Conservation (phyloP, 2,329 filamentous ascomycete species). For the Fusarium albidum region DNA sequence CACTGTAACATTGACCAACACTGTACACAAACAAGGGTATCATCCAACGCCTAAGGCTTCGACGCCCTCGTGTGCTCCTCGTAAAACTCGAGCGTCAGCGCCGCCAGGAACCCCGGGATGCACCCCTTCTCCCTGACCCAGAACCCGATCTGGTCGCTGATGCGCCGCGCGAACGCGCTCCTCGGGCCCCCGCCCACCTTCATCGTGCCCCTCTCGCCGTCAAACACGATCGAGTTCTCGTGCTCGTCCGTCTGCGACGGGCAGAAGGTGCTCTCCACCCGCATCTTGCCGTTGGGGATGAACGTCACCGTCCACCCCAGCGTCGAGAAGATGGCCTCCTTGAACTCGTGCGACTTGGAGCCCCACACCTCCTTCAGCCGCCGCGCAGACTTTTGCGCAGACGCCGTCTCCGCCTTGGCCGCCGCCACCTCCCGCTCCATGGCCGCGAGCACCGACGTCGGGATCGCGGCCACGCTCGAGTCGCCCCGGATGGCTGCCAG, state of each 20-base stretch:
- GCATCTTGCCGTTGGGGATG: slow-evolving; percentile 95
- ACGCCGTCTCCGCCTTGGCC: slow-evolving; percentile 71
- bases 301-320: slow-evolving; percentile 96
- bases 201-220: slow-evolving; percentile 95
- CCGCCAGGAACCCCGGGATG: slow-evolving; percentile 91
- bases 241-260: slow-evolving; percentile 74
- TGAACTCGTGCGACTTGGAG: slow-evolving; percentile 91
- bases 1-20: too few relatives aligned
- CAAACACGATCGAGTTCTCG: slow-evolving; percentile 81
- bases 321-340: slow-evolving; percentile 90
- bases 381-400: slow-evolving; percentile 82
- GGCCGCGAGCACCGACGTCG: slow-evolving; percentile 77
- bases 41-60: slow-evolving; percentile 20
- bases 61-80: slow-evolving; percentile 64
- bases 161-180: slow-evolving; percentile 85
- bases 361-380: slow-evolving; percentile 94
- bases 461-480: slow-evolving; percentile 70
- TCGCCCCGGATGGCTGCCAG: slow-evolving; percentile 71
- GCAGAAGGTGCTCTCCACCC: slow-evolving; percentile 86
- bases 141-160: slow-evolving; percentile 87
- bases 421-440: slow-evolving; percentile 79
- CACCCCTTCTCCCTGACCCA: slow-evolving; percentile 96
- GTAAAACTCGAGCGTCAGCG: slow-evolving; percentile 91
- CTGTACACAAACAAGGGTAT: too few relatives aligned
- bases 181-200: slow-evolving; percentile 92